Base-by-base conservation (phyloP, 1,284 basidiomycete species). In the Malassezia restricta region DNA sequence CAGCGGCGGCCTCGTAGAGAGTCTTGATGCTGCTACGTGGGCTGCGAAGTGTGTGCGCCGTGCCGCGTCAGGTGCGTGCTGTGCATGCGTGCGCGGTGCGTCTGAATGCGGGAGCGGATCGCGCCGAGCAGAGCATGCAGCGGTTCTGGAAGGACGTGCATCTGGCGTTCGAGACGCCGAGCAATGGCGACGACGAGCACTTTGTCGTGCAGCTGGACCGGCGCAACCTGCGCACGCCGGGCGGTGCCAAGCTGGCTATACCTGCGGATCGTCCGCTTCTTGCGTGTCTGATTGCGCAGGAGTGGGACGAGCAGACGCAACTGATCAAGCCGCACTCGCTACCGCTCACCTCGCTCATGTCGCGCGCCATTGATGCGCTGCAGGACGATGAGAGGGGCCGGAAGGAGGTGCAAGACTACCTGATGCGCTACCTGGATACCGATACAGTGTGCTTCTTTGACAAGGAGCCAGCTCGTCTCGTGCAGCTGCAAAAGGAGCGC, bases 401-500 rank as follows among this genome's bases (percentile, higher is more conserved):
- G 6, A 69, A 74, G n/a, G 79, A 84, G 48, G 84, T 92, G 28
- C 79, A 81, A 30, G 78, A 79, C n/a, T 79, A 82, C 17, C 74
- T 98, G 41, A 73, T 95, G 46, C 81, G 83, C 58, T 98, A 96
- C 75, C 76, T 98, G 32, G 85, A 95, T 62, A 96, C 92, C 3
- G 94, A 99, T 72, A 91, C 94, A 0, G 82, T 98, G 44, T 90
- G 87, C 71, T 96, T 90, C 75, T 84, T 87, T 58, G 81, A 87
- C 66, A 80, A 85, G 42, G 77, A 82, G 54, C 89, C 91, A 0
- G 77, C 79, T 9, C 77, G 80, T 1, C 79, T 98, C 17, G 87
- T 87, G 40, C 76, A 78, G 41, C 77, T 96, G 40, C 94, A 98
- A 74, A 74, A 80, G n/a, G 75, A 81, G 62, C 83, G 92, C 71